A percentile compares a stretch with the other conserved stretches of the same genome.
phyloP scores from a whole-genome alignment of 2,329 filamentous ascomycete genomes.

The Botrytis porri region DNA sequence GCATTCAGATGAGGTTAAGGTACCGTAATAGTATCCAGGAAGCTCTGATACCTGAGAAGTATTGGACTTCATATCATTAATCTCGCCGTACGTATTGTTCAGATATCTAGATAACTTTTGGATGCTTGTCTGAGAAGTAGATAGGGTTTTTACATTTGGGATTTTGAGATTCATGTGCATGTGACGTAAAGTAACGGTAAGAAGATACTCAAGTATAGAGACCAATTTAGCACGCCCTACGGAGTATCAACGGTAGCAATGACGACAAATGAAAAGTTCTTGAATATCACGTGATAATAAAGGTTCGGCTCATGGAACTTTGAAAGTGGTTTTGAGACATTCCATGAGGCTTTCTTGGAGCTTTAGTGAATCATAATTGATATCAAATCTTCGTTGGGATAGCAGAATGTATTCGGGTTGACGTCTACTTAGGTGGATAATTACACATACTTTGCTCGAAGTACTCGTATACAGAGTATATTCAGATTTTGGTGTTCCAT shows the following conservation, averaged over 20 bases:
- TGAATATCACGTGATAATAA: neutral
- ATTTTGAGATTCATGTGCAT: neutral
- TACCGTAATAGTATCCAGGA: conserved; percentile 56
- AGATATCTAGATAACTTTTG: neutral
- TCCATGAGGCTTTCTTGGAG: neutral
- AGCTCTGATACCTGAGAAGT: conserved; percentile 37
- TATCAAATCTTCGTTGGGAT: neutral
- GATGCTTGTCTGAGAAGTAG: neutral
- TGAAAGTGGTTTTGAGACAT: neutral
- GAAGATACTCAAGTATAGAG: too few species aligned
- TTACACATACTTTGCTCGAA: neutral
- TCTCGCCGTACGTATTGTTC: neutral
- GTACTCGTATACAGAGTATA: too few species aligned
- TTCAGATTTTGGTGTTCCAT: neutral
- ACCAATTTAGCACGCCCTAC: neutral
- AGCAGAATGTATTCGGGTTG: neutral
- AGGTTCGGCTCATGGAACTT: neutral
- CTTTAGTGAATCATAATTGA: neutral
- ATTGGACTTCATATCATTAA: neutral
- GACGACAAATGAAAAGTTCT: neutral
- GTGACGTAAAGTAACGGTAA: neutral
- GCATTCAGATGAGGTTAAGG: neutral
- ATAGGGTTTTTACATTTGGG: neutral
- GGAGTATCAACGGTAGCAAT: neutral
- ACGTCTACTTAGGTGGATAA: neutral